These are phyloP conservation scores for Phytophthora pseudosyringae DNA, from an alignment of 352 stramenopile genomes.

Conservation along the genomic window DNA sequence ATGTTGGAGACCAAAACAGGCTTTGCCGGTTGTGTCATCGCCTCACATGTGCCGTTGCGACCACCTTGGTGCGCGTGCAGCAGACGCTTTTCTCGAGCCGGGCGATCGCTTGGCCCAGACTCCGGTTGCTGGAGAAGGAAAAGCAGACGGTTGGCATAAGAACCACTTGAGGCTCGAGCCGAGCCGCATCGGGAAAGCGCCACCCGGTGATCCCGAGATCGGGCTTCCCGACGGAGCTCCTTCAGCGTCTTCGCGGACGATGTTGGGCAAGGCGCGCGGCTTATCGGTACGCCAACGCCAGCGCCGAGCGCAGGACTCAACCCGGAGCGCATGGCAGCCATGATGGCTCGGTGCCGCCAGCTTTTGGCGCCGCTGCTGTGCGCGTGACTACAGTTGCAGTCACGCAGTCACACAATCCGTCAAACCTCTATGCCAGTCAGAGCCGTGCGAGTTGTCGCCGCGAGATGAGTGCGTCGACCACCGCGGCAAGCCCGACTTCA, in stretches of 20 bases:
- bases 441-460: slow-evolving; percentile 11
- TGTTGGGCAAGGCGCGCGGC: not conserved
- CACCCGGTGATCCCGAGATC: slow-evolving; percentile 13
- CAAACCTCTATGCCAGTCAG: slow-evolving; percentile 22
- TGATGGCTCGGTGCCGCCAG: not conserved
- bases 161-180: not conserved
- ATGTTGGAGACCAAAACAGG: slow-evolving; percentile 17
- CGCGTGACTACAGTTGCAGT: slow-evolving; percentile 33
- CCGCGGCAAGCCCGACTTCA: slow-evolving; percentile 11
- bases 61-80: slow-evolving; percentile 14
- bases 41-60: not conserved
- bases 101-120: slow-evolving; percentile 14
- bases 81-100: slow-evolving; percentile 22
- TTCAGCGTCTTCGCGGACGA: not conserved
- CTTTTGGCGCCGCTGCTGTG: slow-evolving; percentile 3
- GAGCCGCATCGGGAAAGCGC: not conserved
- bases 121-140: slow-evolving; percentile 8
- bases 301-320: not conserved
- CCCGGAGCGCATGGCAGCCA: not conserved
- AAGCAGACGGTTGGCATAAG: slow-evolving; percentile 31
- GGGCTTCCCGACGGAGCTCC: not conserved
- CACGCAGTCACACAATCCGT: slow-evolving; percentile 30
- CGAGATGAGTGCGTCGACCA: slow-evolving; percentile 30
- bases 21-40: slow-evolving; percentile 22
- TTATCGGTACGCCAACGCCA: not conserved